phyloP scores from a whole-genome alignment of 352 stramenopile species.

The Globisporangium iwayamae region DNA sequence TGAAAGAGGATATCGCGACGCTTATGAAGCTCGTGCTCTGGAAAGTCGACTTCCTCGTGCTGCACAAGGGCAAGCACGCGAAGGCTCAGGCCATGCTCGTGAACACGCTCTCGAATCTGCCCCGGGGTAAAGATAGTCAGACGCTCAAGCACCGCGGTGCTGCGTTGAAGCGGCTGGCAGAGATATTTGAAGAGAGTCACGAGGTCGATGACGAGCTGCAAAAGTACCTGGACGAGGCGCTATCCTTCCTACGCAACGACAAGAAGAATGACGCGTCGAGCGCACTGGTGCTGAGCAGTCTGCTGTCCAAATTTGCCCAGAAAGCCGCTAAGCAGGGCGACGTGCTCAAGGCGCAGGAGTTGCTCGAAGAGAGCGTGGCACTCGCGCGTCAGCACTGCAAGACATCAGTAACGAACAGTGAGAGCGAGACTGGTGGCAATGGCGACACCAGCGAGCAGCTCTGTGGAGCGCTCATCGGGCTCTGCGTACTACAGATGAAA shows the following conservation, averaged over 20 bases:
- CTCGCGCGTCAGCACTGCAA: conserved; percentile 19
- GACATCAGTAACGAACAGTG: neutral
- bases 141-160: conserved; percentile 18
- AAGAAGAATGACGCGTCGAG: conserved; percentile 15
- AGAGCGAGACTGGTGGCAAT: neutral
- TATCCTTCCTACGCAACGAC: conserved; percentile 21
- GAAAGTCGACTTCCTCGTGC: conserved; percentile 35
- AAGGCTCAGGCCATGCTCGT: conserved; percentile 28
- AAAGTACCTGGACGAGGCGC: conserved; percentile 27
- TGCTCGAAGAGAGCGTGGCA: conserved; percentile 31
- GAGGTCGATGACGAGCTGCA: conserved; percentile 25
- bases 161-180: conserved; percentile 24
- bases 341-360: conserved; percentile 24
- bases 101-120: conserved; percentile 25
- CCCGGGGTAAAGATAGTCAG: conserved; percentile 1
- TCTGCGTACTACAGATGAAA: conserved; percentile 59
- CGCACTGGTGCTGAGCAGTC: conserved; percentile 12
- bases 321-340: conserved; percentile 26
- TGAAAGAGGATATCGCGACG: conserved; percentile 26
- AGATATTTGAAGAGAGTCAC: conserved; percentile 20
- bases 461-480: conserved; percentile 43
- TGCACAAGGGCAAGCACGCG: conserved; percentile 1
- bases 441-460: conserved; percentile 24
- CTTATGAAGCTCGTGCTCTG: conserved; percentile 35
- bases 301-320: conserved; percentile 32